Evolutionary conservation across 768 basidiomycete species (phyloP), one percentile per base, ranked within the genome.

Genomic region (Tylopilus sp.): DNA sequence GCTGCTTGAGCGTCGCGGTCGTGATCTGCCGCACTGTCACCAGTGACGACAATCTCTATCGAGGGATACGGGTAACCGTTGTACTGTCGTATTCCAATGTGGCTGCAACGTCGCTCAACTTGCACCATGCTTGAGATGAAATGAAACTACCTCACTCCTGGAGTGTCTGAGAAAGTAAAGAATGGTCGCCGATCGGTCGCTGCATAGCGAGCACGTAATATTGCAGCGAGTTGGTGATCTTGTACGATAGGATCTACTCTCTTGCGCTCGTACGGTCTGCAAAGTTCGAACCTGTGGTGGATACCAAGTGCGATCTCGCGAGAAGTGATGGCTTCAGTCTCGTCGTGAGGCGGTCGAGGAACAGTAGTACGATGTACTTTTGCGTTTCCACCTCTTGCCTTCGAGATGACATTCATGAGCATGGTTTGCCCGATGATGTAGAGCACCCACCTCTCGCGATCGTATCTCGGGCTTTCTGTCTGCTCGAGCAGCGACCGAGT

Each of bases 171-270:
- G n/a, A n/a, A n/a, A n/a, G n/a, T n/a, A n/a, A n/a, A n/a, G 25
- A 98, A 74, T 0, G 89, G 86, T 52, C 74, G 78, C 97, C 97
- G 40, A 98, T 86, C 2, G 95, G 98, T 45, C 92, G 79, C 45
- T 83, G 79, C 93, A 99, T 97, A 6, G 94, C 97, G 29, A 93
- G 70, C 65, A 86, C 74, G 68, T 98, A 99, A 66, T 98, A 99
- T 59, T 96, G 92, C 11, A 99, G 72, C n/a, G 98, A 75, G 62
- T 96, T 97, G 44, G 92, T 86, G 47, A 98, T 85, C 68, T 92
- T 94, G 74, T 94, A 99, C 0, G 89, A 84, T 41, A 87, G 82
- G 53, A 98, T 92, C 16, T 4, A 17, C n/a, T n/a, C n/a, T n/a
- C n/a, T n/a, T n/a, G n/a, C n/a, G n/a, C n/a, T n/a, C n/a, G n/a